Evolutionary conservation across 805 yeast species (phyloP).

Genomic region (Suhomyces prunicola): DNA sequence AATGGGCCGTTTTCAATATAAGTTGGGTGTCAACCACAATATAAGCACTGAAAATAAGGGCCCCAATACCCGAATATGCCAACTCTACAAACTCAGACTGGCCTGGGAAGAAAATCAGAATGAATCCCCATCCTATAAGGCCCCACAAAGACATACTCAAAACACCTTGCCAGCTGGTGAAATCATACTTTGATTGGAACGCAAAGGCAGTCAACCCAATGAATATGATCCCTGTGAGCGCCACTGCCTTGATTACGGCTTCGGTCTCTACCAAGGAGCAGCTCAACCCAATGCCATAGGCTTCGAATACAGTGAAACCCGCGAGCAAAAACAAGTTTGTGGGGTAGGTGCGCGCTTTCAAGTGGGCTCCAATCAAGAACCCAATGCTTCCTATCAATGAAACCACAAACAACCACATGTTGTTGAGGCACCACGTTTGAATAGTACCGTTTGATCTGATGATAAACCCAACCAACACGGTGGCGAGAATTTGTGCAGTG

Average conservation of each 20-base stretch:
- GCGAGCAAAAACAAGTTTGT: slow-evolving; percentile 56
- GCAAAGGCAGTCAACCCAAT: slow-evolving; percentile 77
- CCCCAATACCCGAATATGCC: slow-evolving; percentile 70
- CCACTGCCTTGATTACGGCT: slow-evolving; percentile 66
- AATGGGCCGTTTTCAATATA: slow-evolving; percentile 67
- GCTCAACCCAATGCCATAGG: slow-evolving; percentile 66
- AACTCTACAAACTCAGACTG: slow-evolving; percentile 56
- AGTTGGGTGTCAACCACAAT: slow-evolving; percentile 79
- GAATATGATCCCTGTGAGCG: slow-evolving; percentile 66
- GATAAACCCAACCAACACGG: slow-evolving; percentile 55
- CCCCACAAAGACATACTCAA: slow-evolving; percentile 57
- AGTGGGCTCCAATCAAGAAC: slow-evolving; percentile 58
- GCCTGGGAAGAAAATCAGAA: slow-evolving; percentile 62
- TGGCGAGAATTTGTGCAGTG: slow-evolving; percentile 58
- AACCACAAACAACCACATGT: slow-evolving; percentile 58
- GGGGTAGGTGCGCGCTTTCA: slow-evolving; percentile 68
- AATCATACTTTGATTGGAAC: slow-evolving; percentile 72
- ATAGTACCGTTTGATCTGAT: slow-evolving; percentile 45
- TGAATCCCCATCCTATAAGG: slow-evolving; percentile 67
- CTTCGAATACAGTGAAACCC: slow-evolving; percentile 71
- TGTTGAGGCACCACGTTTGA: slow-evolving; percentile 52
- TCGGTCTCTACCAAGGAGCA: slow-evolving; percentile 61
- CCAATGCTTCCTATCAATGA: slow-evolving; percentile 60
- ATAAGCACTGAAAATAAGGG: slow-evolving; percentile 67
- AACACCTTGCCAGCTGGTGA: slow-evolving; percentile 63